phyloP scores from a whole-genome alignment of 1,139 yeast species.

The Schizosaccharomyces versatilis region DNA sequence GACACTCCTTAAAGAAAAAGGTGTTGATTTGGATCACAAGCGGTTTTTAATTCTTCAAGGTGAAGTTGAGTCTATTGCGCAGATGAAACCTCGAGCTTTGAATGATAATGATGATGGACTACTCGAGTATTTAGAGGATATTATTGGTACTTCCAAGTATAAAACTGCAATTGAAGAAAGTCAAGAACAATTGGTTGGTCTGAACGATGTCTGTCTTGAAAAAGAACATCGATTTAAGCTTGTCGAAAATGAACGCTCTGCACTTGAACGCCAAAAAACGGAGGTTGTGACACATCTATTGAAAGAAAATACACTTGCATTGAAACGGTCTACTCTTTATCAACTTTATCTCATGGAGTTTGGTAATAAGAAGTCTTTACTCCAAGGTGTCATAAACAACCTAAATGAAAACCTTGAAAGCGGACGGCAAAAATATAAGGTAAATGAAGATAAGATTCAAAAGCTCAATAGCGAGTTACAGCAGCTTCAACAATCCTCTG shows the following conservation, averaged over 20 bases:
- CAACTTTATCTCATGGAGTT: constrained; percentile 33
- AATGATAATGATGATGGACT: constrained; percentile 81
- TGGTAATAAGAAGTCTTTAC: constrained; percentile 12
- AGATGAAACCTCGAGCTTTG: constrained; percentile 95
- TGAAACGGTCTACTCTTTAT: constrained; percentile 32
- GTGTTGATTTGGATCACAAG: constrained; percentile 86
- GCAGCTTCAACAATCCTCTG: constrained; percentile 16
- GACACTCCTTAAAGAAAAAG: constrained; percentile 47
- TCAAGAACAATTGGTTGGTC: constrained; percentile 34
- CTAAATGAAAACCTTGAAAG: constrained; percentile 16
- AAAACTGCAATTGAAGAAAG: constrained; percentile 54
- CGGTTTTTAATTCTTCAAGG: constrained; percentile 88
- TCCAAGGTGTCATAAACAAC: constrained; percentile 18
- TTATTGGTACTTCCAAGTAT: constrained; percentile 79
- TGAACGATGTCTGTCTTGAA: constrained; percentile 61
- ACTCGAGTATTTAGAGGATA: constrained; percentile 82
- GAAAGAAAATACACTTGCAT: constrained; percentile 39
- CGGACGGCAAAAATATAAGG: constrained; percentile 14
- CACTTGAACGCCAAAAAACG: constrained; percentile 45
- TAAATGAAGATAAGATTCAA: constrained; percentile 5
- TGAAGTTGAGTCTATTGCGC: constrained; percentile 94
- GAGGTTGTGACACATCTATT: constrained; percentile 46
- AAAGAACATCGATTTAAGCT: constrained; percentile 60
- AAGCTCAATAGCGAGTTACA: constrained; percentile 14
- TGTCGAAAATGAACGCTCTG: constrained; percentile 54